phyloP scores from a whole-genome alignment of 2,329 filamentous ascomycete species.

The Sordariomycetes sp. region DNA sequence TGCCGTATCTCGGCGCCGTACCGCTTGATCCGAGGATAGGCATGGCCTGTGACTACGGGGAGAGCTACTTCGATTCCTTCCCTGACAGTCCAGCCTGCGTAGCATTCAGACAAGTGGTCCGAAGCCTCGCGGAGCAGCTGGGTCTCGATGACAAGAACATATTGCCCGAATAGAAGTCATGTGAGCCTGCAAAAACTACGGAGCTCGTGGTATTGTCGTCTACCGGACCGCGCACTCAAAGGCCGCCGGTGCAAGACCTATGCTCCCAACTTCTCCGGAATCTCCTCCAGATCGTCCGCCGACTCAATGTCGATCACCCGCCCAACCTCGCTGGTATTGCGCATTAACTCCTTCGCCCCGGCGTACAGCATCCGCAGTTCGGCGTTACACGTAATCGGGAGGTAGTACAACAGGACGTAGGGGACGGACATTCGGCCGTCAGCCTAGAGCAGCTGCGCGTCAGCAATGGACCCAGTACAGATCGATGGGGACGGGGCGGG shows the following conservation, averaged over 20 bases:
- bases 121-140: slow-evolving; percentile 56
- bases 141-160: slow-evolving; percentile 50
- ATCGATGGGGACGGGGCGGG: too few species aligned
- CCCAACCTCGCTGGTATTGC: slow-evolving; percentile 84
- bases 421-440: slow-evolving; percentile 81
- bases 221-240: too few species aligned
- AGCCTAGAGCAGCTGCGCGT: slow-evolving; percentile 37
- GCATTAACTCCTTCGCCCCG: slow-evolving; percentile 90
- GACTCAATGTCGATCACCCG: slow-evolving; percentile 77
- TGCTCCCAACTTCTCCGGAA: slow-evolving; percentile 52
- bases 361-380: slow-evolving; percentile 91
- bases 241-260: too few species aligned
- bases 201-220: too few species aligned
- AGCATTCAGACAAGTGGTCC: slow-evolving; percentile 75
- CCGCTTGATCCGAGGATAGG: slow-evolving; percentile 89
- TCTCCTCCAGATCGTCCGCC: slow-evolving; percentile 72
- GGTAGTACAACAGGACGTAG: slow-evolving; percentile 91
- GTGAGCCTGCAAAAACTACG: neutral
- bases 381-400: slow-evolving; percentile 83
- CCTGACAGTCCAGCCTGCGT: slow-evolving; percentile 85
- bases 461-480: slow-evolving; percentile 8
- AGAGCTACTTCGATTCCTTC: slow-evolving; percentile 93
- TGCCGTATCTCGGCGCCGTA: slow-evolving; percentile 83
- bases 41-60: slow-evolving; percentile 93
- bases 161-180: slow-evolving; percentile 25